Evolutionary conservation across 208 protist genomes (phyloP).

Genomic region (Leishmania turanica): DNA sequence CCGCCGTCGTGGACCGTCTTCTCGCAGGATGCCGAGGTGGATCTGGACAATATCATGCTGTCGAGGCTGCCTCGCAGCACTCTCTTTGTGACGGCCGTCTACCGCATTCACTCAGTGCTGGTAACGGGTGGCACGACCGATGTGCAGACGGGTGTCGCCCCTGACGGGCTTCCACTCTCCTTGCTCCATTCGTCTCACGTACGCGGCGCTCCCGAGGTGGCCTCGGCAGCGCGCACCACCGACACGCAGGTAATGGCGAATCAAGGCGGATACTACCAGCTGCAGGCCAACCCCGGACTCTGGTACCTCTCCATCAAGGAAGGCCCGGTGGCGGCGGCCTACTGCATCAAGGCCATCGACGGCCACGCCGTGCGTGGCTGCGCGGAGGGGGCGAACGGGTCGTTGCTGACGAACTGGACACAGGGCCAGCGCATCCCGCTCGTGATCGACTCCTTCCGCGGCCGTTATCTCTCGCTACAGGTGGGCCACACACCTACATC

Average conservation of each 20-base stretch:
- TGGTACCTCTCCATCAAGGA: conserved; percentile 81
- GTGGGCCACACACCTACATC: conserved; percentile 1
- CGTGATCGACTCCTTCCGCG: conserved; percentile 62
- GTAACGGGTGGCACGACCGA: conserved; percentile 74
- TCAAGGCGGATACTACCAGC: conserved; percentile 96
- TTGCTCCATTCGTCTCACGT: conserved; percentile 36
- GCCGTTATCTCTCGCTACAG: conserved; percentile 36
- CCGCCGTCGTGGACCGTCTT: conserved; percentile 92
- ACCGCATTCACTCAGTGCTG: conserved; percentile 91
- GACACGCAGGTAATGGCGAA: conserved; percentile 98
- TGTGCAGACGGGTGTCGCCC: conserved; percentile 17
- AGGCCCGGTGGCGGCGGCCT: conserved; percentile 53
- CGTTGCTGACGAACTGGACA: conserved; percentile 15
- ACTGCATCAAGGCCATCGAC: conserved; percentile 58
- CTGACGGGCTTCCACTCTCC: conserved; percentile 82
- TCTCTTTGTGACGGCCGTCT: conserved; percentile 65
- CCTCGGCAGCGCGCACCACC: conserved; percentile 21
- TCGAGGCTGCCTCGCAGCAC: conserved; percentile 42
- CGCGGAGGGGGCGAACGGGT: neutral
- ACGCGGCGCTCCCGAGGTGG: neutral
- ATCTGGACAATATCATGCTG: conserved; percentile 98
- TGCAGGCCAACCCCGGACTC: conserved; percentile 91
- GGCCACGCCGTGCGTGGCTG: conserved; percentile 13
- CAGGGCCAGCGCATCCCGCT: conserved; percentile 45
- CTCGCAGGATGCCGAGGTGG: conserved; percentile 70